Evolutionary conservation across 2,329 filamentous ascomycete genomes (phyloP).

Genomic region (Apiospora rasikravindrae): DNA sequence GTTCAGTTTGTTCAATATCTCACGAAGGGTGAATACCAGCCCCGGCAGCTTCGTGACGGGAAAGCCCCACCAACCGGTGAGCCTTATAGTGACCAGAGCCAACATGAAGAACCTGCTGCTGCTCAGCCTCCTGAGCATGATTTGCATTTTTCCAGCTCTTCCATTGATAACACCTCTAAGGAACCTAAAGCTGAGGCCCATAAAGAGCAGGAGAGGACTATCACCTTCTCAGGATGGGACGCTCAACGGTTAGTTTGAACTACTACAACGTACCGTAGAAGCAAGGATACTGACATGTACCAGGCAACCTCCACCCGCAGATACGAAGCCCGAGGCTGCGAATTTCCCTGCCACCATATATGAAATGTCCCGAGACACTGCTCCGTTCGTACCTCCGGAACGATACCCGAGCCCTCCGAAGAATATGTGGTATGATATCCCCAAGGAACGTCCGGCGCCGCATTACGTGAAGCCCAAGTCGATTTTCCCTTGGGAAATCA

Average conservation of each 20-base stretch:
- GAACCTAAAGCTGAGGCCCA: constrained; percentile 55
- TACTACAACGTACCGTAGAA: background rate
- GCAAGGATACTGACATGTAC: constrained; percentile 25
- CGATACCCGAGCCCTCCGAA: constrained; percentile 83
- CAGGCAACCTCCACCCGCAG: constrained; percentile 65
- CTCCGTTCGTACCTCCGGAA: constrained; percentile 77
- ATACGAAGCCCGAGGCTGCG: constrained; percentile 82
- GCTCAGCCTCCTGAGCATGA: constrained; percentile 29
- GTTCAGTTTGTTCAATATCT: constrained; percentile 55
- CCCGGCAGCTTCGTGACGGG: constrained; percentile 26
- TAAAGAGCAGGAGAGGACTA: constrained; percentile 46
- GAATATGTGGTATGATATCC: constrained; percentile 88
- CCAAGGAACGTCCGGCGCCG: constrained; percentile 63
- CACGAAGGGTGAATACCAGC: constrained; percentile 59
- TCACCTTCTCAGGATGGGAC: constrained; percentile 52
- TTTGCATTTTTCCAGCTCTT: constrained; percentile 29
- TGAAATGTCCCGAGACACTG: constrained; percentile 77
- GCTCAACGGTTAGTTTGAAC: constrained; percentile 55
- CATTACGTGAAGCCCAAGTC: constrained; percentile 62
- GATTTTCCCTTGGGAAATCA: constrained; percentile 90
- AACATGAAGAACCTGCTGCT: constrained; percentile 31
- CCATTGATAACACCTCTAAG: constrained; percentile 45
- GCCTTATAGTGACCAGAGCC: constrained; percentile 35
- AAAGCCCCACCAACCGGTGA: constrained; percentile 38
- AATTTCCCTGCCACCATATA: constrained; percentile 83